phyloP scores from a whole-genome alignment of 2,329 filamentous ascomycete species.

The Verticillium klebahnii region DNA sequence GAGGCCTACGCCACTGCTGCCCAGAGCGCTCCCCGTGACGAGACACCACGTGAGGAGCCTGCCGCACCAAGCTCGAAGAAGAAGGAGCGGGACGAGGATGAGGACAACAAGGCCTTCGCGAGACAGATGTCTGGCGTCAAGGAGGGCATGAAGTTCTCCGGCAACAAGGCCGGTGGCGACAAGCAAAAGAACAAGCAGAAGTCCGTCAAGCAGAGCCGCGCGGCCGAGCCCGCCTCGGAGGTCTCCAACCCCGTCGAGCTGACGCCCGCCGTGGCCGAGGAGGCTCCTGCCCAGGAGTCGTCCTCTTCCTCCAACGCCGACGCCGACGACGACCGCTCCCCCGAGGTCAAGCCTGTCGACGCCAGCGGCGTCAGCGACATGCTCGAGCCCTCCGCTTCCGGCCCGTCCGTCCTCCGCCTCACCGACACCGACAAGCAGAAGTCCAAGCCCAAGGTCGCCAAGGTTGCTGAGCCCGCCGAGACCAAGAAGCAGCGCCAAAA shows the following conservation, averaged over 20 bases:
- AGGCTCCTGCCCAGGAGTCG: constrained; percentile 38
- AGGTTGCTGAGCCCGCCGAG: constrained; percentile 64
- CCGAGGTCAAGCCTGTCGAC: constrained; percentile 51
- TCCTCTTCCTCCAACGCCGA: constrained; percentile 68
- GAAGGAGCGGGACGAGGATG: constrained; percentile 47
- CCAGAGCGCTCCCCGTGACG: constrained; percentile 26
- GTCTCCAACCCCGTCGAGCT: constrained; percentile 61
- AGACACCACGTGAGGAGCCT: constrained; percentile 19
- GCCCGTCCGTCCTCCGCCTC: constrained; percentile 72
- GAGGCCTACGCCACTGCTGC: constrained; percentile 33
- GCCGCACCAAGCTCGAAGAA: constrained; percentile 6
- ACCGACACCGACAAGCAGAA: constrained; percentile 62
- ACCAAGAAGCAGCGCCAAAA: constrained; percentile 97
- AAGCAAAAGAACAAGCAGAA: constrained; percentile 60
- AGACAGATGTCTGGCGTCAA: constrained; percentile 67
- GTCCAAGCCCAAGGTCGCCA: constrained; percentile 57
- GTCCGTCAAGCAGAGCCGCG: constrained; percentile 66
- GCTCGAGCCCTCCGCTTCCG: constrained; percentile 68
- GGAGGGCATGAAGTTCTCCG: constrained; percentile 59
- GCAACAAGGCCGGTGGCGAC: constrained; percentile 43
- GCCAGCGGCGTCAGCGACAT: constrained; percentile 80
- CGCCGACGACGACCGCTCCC: constrained; percentile 77
- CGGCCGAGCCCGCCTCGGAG: constrained; percentile 38
- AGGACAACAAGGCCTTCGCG: constrained; percentile 72
- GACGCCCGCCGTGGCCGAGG: constrained; percentile 54